A percentile compares a stretch with the other conserved stretches of the same genome.
Evolutionary conservation across 345 rosid genomes (phyloP).

Genomic region (Cardiospermum halicacabum): DNA sequence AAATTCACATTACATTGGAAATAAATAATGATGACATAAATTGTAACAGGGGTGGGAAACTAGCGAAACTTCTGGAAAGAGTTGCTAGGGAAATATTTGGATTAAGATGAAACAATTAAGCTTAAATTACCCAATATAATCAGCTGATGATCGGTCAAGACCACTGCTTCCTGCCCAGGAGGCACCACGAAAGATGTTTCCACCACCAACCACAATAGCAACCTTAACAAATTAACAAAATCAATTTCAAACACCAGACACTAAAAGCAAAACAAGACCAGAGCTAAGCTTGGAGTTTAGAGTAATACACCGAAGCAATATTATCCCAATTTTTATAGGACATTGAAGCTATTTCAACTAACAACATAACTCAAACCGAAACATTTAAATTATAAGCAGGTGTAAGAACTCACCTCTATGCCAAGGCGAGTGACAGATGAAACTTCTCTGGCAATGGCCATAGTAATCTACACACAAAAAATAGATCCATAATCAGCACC

Average conservation of each 20-base stretch:
- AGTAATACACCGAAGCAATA: background rate
- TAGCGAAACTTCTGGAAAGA: background rate
- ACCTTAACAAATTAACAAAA: constrained; percentile 41
- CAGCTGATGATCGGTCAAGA: constrained; percentile 98
- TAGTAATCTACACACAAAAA: constrained; percentile 58
- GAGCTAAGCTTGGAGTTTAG: background rate
- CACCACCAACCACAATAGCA: constrained; percentile 95
- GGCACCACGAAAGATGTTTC: constrained; percentile 90
- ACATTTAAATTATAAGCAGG: background rate
- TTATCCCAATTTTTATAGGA: background rate
- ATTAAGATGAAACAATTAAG: background rate
- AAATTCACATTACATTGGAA: background rate
- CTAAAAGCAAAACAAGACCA: constrained; percentile 9
- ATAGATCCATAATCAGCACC: constrained; percentile 15
- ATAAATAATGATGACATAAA: background rate
- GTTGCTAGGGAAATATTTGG: background rate
- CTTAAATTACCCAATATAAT: constrained; percentile 72
- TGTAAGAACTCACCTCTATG: constrained; percentile 53
- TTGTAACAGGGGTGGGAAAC: background rate
- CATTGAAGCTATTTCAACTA: background rate
- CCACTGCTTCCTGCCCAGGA: constrained; percentile 94
- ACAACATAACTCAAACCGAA: background rate
- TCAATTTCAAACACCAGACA: constrained; percentile 1
- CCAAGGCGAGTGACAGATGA: constrained; percentile 88
- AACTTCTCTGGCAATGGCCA: constrained; percentile 95